Evolutionary conservation across 225 moss, liverwort and hornwort genomes (phyloP), one percentile per base, ranked within the genome.

Genomic region (Bryum argenteum): DNA sequence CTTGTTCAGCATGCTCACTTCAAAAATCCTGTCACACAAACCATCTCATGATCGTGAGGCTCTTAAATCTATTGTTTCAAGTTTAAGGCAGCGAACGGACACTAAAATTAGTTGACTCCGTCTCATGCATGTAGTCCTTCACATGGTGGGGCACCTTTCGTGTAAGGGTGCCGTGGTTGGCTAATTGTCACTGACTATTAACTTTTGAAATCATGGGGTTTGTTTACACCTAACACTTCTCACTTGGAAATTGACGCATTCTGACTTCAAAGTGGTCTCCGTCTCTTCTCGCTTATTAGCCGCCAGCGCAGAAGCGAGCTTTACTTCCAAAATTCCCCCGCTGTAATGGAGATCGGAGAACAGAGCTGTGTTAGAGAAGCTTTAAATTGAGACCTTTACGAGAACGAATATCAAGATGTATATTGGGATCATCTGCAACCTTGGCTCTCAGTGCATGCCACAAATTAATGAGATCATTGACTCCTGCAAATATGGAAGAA

Each of bases 291-390:
- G 56, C 57, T 69, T 45, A 68, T 53, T 54, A 8, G 55, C 26
- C 61, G 69, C 78, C 84, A 78, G 78, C 22, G 16, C 59, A 28
- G 17, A 56, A 28, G 9, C 9, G 38, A 19, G 1, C 33, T 50
- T 64, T 28, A 50, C 21, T 24, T 39, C 41, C 22, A 69, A n/a
- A 38, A 24, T 8, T 63, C 22, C 42, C 52, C 43, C 55, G 22
- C 50, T 41, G 59, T 33, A 22, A 21, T 17, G 54, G 55, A 55
- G 11, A 62, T 24, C 40, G 45, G 33, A 33, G 33, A 33, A 33
- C 33, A 4, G 33, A 33, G 7, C 33, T 2, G 33, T 41, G 18
- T 41, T 40, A 62, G 33, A 3, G 33, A 23, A 39, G 40, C 12
- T 13, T 53, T n/a, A 53, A 41, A 52, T 17, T 40, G n/a, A 72